Conservation (phyloP, 495 filamentous ascomycete genomes). For the Hypoxylon perforatum region DNA sequence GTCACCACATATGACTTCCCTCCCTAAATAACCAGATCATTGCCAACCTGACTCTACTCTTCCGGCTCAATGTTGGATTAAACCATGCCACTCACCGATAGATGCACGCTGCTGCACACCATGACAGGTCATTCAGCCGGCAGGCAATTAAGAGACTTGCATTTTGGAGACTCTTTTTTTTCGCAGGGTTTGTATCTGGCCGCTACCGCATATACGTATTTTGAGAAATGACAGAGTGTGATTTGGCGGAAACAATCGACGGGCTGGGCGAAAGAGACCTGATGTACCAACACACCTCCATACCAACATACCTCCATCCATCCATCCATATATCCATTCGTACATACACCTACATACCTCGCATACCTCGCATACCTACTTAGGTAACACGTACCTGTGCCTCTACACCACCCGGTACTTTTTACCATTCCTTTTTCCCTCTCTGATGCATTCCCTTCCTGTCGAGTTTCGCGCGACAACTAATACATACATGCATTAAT, state of each 20-base stretch:
- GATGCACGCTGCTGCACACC: constrained; percentile 42
- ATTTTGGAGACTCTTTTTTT: constrained; percentile 11
- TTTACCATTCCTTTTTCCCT: constrained; percentile 4
- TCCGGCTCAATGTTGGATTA: constrained; percentile 33
- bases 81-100: constrained; percentile 41
- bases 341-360: constrained; percentile 6
- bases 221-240: constrained; percentile 41
- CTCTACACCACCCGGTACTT: neutral
- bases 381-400: neutral
- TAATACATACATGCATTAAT: constrained; percentile 13
- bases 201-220: constrained; percentile 13
- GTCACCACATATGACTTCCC: neutral
- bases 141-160: constrained; percentile 22
- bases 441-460: constrained; percentile 13
- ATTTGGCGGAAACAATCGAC: constrained; percentile 27
- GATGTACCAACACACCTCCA: too few relatives aligned
- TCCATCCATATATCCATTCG: neutral
- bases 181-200: constrained; percentile 15
- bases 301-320: too few relatives aligned
- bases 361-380: neutral
- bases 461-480: neutral
- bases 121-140: constrained; percentile 32
- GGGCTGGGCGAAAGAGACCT: constrained; percentile 20
- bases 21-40: neutral
- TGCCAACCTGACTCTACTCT: neutral